Base-by-base conservation (phyloP, 805 yeast genomes). In the Ogataea glucozyma region DNA sequence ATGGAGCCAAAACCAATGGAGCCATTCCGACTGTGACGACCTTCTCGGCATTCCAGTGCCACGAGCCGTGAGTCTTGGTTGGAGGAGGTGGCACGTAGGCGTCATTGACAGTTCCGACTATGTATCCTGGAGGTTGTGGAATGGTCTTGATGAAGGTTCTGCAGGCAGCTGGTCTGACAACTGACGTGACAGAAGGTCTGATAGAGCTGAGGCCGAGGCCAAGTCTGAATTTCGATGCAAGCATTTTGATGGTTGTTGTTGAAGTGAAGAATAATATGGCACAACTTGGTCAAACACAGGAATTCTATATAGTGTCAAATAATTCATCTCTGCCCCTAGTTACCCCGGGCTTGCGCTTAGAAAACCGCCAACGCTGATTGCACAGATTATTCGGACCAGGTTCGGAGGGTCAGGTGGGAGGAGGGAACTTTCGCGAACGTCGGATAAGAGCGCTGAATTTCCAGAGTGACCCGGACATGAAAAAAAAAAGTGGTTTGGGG, bases 31-130 rank as follows among this genome's bases (percentile, higher is more conserved):
- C 60, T 12, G 84, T 75, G 8, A 81, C 76, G 11, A 74, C 48
- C 61, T 85, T 75, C 64, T 86, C 91, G 50, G 77, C 69, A 27
- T 84, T 73, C 90, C 90, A 84, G 66, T 85, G 91, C 49, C 70
- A 72, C 0, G 90, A 79, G 14, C 91, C 93, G 49, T 83, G 81
- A 40, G 69, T 56, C 51, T 73, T 72, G 55, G 73, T 70, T 4
- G 81, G 64, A 40, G 71, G 67, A 24, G 88, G 87, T 10, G 76
- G 74, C 14, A 80, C 79, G 48, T 78, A 78, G 4, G 88, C 83
- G 44, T 85, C 90, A 57, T 85, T 85, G 27, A 81, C 84, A 11
- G 81, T 76, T 16, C 90, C 93, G 16, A 78, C 78, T 43, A 85
- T 77, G 58, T 72, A 66, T 14, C 91, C 91, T 30, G 88, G 85